Base-by-base conservation (phyloP, 345 rosid genomes). In the Pistacia vera region DNA sequence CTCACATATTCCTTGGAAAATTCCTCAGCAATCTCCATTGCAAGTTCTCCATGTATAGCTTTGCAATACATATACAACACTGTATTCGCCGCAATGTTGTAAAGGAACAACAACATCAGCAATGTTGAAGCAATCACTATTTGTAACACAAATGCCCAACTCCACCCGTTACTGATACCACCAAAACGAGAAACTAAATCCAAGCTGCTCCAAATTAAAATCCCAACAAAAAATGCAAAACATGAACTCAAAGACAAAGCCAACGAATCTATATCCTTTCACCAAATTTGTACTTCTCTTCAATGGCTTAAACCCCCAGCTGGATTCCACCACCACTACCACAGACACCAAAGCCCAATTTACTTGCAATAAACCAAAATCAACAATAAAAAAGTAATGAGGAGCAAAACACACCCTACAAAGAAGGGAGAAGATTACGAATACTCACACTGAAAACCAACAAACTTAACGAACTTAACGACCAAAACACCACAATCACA, bases 1-100 rank as follows among this genome's bases (percentile, higher is more conserved):
- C 94, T 87, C 3, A 88, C 88, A 57, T 90, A 91, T 55, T 88
- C 91, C 56, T 85, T 76, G 0, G 90, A 86, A 78, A 91, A 87
- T 73, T 93, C 96, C 77, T 88, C 86, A 5, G 94, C 96, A 12
- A 94, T 91, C 86, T 91, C 89, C 81, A 71, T 80, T 17, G 87
- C 97, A 56, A 91, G 87, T 84, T 95, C 93, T 2, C 96, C 96
- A 22, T 86, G 87, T 12, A 75, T 54, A 60, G 96, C 94, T 79
- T 89, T 91, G 68, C 94, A 88, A 68, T 86, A 80, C 86, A 91
- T 88, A 63, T 90, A 91, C 80, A 91, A 70, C 69, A 95, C 92
- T 2, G 90, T 83, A 16, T 13, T 72, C 0, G 93, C 85, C 0
- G 99, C 93, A 14, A 90, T 18, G 51, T 35, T 74, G 74, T 85